Base-by-base conservation (phyloP, 495 filamentous ascomycete genomes). In the Lentithecium fluviatile region DNA sequence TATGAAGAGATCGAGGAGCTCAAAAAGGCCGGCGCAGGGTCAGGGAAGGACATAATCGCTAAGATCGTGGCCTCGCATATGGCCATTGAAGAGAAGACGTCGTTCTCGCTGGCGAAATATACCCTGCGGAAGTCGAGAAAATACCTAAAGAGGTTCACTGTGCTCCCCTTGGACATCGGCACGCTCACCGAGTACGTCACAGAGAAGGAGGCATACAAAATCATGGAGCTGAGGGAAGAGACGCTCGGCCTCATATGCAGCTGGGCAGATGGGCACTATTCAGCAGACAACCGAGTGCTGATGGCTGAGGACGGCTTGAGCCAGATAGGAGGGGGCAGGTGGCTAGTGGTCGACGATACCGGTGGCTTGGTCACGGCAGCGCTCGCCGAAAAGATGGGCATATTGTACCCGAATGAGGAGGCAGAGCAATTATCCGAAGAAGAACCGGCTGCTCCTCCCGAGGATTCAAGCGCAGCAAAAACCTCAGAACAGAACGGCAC, bases 81-180 rank as follows among this genome's bases (percentile, higher is more conserved):
- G 2, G 88, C 86, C 0, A 76, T 97, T 25, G 91, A 95, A 61
- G 87, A 98, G 77, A 98, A 97, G 77, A 97, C 94, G 0, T 82
- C 86, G 1, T 98, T 95, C 73, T 90, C 89, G 6, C 76, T 96
- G 19, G 91, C 92, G 21, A 98, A 98, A 71, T 98, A 98, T 70
- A 95, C 91, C 46, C 76, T 97, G 15, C 82, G 94, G 20, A 98
- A 98, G 78, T 85, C 87, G 40, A 93, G 86, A 71, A 98, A 98
- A 76, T 97, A 95, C 69, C 81, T 96, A 60, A 83, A 85, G 60
- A 78, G 91, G 19, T 97, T 98, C 62, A 91, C 87, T 0, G 81
- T 92, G 0, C 74, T 93, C 24, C 92, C 90, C 0, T 67, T 97
- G 69, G 91, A 96, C 59, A 85, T 95, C 29, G 80, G 85, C 6